These are phyloP conservation scores for Penicillium hordei DNA, from an alignment of 2,329 filamentous ascomycete species.

Conservation along the genomic window DNA sequence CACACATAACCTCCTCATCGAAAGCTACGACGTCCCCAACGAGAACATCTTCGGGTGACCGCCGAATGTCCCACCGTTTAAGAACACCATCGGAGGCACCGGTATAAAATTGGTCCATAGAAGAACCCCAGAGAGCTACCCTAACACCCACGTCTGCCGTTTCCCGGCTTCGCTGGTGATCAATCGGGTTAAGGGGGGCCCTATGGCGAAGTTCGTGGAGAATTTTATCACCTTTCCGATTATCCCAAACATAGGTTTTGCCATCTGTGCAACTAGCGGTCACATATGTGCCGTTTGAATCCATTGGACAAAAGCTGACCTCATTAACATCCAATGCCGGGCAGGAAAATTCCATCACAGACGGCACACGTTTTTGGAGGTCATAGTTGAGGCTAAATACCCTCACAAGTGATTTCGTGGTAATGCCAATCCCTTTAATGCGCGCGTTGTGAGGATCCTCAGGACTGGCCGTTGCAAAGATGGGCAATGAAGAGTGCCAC, in stretches of 20 bases:
- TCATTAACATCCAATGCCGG: conserved; percentile 63
- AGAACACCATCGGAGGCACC: conserved; percentile 62
- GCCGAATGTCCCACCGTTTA: conserved; percentile 60
- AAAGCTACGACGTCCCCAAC: conserved; percentile 52
- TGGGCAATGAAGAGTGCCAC: conserved; percentile 53
- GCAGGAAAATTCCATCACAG: conserved; percentile 52
- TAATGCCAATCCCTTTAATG: conserved; percentile 33
- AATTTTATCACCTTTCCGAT: conserved; percentile 46
- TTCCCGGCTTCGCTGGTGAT: conserved; percentile 44
- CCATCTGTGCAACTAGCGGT: conserved; percentile 62
- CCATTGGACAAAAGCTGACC: conserved; percentile 50
- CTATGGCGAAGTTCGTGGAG: conserved; percentile 55
- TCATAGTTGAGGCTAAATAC: conserved; percentile 47
- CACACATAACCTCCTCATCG: conserved; percentile 58
- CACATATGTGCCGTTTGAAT: conserved; percentile 46
- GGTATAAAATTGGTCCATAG: conserved; percentile 55
- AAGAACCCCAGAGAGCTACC: conserved; percentile 58
- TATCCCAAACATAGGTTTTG: conserved; percentile 61
- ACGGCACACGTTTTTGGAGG: conserved; percentile 3
- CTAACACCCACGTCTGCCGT: conserved; percentile 58
- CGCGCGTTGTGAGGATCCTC: conserved; percentile 24
- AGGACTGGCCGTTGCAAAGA: conserved; percentile 56
- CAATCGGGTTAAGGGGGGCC: conserved; percentile 50
- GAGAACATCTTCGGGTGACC: conserved; percentile 51
- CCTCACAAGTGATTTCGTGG: conserved; percentile 52